Conservation (phyloP, 495 filamentous ascomycete genomes). For the Aspergillus asperescens region DNA sequence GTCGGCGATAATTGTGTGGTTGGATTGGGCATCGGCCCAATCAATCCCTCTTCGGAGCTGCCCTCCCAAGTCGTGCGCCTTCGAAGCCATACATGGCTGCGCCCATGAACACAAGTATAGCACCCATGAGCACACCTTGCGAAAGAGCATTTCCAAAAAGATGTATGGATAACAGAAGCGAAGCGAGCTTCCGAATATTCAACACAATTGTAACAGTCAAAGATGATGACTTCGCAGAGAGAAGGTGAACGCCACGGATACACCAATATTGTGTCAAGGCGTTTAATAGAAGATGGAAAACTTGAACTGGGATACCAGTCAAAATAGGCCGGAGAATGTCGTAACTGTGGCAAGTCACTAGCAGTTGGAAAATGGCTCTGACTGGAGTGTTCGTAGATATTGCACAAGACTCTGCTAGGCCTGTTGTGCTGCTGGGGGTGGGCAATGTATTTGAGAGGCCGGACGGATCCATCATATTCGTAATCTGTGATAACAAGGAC, state of each 20-base stretch:
- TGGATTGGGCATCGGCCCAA: not conserved
- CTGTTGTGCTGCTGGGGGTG: not conserved
- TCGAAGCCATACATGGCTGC: conserved; percentile 87
- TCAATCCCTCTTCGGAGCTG: conserved; percentile 21
- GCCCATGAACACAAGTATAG: conserved; percentile 77
- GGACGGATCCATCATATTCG: not conserved
- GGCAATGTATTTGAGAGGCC: not conserved
- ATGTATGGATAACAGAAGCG: conserved; percentile 82
- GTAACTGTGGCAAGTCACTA: conserved; percentile 11
- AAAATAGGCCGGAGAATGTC: conserved; percentile 17
- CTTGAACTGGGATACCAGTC: conserved; percentile 58
- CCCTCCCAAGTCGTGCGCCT: conserved; percentile 38
- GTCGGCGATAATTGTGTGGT: too few species aligned
- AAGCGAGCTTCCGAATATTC: conserved; percentile 92
- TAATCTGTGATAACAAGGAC: conserved; percentile 27
- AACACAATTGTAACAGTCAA: conserved; percentile 93
- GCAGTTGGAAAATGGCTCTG: not conserved
- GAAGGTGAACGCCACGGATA: conserved; percentile 88
- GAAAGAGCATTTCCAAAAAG: conserved; percentile 82
- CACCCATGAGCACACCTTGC: conserved; percentile 70
- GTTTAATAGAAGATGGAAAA: conserved; percentile 71
- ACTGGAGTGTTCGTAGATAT: not conserved
- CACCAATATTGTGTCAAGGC: conserved; percentile 90
- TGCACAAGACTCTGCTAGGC: not conserved
- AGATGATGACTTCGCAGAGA: conserved; percentile 79